Percentiles rank a stretch among this genome's conserved stretches.
These are phyloP conservation scores for Andrographis paniculata DNA, from an alignment of 305 asterid species.

Conservation along the genomic window DNA sequence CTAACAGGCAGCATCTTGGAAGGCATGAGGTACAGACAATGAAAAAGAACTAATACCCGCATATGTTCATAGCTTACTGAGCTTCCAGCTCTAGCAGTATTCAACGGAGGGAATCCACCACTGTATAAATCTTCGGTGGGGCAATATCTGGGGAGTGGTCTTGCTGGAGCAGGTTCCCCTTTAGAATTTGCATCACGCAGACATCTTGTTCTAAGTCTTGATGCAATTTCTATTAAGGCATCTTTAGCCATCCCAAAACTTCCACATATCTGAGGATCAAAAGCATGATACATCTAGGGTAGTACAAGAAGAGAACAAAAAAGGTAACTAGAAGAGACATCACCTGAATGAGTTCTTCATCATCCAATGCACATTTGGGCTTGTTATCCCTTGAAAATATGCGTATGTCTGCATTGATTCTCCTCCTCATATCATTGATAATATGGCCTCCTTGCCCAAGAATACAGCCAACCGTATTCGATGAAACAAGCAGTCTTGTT, in stretches of 20 bases:
- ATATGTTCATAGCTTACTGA: constrained; percentile 45
- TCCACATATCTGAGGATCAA: constrained; percentile 52
- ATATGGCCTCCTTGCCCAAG: constrained; percentile 81
- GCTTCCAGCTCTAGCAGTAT: constrained; percentile 36
- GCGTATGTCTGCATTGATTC: constrained; percentile 76
- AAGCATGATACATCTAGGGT: constrained; percentile 16
- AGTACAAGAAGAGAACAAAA: constrained; percentile 10
- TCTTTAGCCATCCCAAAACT: constrained; percentile 64
- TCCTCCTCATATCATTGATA: constrained; percentile 82
- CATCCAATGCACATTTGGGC: constrained; percentile 63
- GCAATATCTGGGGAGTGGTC: constrained; percentile 43
- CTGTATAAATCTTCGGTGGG: constrained; percentile 32
- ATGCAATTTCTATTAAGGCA: constrained; percentile 70
- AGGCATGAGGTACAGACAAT: constrained; percentile 2
- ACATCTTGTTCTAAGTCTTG: constrained; percentile 65
- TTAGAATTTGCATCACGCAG: constrained; percentile 49
- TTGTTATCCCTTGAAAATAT: constrained; percentile 66
- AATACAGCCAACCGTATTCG: constrained; percentile 85
- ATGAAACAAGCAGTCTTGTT: constrained; percentile 70
- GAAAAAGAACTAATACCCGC: constrained; percentile 32
- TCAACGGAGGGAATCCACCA: constrained; percentile 30
- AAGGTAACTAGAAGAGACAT: constrained; percentile 14
- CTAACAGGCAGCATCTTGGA: constrained; percentile 7
- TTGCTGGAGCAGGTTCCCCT: constrained; percentile 40
- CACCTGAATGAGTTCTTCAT: constrained; percentile 97